Base-by-base conservation (phyloP, 306 rosid genomes). In the Vigna angularis region DNA sequence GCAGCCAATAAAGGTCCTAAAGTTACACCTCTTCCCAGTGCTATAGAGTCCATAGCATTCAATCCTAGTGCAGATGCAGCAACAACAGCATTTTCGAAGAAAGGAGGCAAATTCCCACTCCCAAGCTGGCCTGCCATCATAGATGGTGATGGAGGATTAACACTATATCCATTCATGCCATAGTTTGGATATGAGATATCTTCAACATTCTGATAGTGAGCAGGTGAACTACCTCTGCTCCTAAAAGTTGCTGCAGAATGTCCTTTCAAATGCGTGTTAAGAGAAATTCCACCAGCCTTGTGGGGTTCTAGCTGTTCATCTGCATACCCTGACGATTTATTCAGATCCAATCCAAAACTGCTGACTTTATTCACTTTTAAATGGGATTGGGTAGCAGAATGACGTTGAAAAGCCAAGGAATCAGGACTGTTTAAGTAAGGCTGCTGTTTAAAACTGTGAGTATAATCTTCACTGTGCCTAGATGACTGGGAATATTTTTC, bases 71-170 rank as follows among this genome's bases (percentile, higher is more conserved):
- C 85, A 57, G 85, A 83, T 63, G 86, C 87, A 24, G 86, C 91
- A 66, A 85, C 87, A 70, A 85, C 87, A 38, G 86, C 90, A 73
- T 87, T 88, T 71, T 92, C 98, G 62, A 82, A 90, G 76, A 89
- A 87, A 16, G 82, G 93, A 66, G 97, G 91, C 84, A 91, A 69
- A 83, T 89, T 91, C 67, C 87, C 89, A 49, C 78, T 63, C 72
- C 97, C 93, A 63, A 83, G 87, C 79, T 86, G 96, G 85, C 83
- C 79, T 11, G 86, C 88, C 94, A 89, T 87, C 93, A 91, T 85
- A 57, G 93, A 79, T 4, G 93, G 89, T 47, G 87, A 83, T 28
- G 97, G 83, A 55, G 94, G 94, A 81, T 88, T 88, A 64, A 87
- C 79, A 4, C 90, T 81, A 75, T 89, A 92, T 51, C 93, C 98